Evolutionary conservation across 257 asterid genomes (phyloP).

Genomic region (Rhazya stricta): DNA sequence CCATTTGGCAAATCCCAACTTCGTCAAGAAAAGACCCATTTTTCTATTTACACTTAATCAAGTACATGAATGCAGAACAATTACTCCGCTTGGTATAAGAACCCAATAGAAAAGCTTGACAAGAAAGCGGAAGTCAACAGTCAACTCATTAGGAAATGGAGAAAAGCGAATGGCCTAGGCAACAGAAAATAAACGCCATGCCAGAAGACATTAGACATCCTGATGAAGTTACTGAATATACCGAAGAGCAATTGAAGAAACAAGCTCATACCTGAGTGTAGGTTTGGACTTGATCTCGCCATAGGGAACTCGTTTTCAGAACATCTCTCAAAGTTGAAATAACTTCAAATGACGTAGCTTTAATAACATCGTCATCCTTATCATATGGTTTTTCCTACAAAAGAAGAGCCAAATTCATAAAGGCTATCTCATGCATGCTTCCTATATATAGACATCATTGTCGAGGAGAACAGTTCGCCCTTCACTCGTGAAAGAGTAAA

Average conservation of each 20-base stretch:
- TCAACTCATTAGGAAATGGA: background rate
- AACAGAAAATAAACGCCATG: background rate
- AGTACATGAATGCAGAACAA: background rate
- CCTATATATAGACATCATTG: constrained; percentile 2
- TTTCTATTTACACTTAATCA: background rate
- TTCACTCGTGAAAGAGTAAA: constrained; percentile 8
- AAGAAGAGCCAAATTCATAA: constrained; percentile 23
- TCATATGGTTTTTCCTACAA: constrained; percentile 75
- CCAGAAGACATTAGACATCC: background rate
- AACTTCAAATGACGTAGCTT: constrained; percentile 95
- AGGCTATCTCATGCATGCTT: constrained; percentile 3
- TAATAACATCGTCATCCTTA: constrained; percentile 83
- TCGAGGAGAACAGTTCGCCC: constrained; percentile 9
- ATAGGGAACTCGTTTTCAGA: constrained; percentile 80
- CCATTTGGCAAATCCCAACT: background rate
- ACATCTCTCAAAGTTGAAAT: constrained; percentile 91
- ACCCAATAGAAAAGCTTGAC: background rate
- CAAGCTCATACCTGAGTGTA: constrained; percentile 67
- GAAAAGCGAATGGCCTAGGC: background rate
- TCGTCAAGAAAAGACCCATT: background rate
- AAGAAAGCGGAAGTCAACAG: background rate
- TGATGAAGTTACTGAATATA: background rate
- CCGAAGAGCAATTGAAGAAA: background rate
- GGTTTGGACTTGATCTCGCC: constrained; percentile 98
- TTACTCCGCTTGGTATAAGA: background rate